Evolutionary conservation across 1,139 yeast genomes (phyloP).

Genomic region (Geotrichum klebahnii): DNA sequence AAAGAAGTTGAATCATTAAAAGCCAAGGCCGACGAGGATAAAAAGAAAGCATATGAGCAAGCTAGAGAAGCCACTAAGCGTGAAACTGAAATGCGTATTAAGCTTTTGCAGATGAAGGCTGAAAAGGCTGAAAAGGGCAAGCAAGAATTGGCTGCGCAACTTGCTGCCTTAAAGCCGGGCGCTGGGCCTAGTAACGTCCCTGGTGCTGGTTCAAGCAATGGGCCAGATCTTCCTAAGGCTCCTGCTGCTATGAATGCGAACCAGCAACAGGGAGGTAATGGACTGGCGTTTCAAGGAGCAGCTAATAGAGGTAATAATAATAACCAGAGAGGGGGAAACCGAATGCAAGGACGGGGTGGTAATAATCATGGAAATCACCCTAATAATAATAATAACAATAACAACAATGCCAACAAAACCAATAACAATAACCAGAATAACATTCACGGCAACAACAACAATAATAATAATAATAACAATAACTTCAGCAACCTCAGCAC

Average conservation of each 20-base stretch:
- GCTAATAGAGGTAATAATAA: slow-evolving; percentile 1
- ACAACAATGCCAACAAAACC: slow-evolving; percentile 19
- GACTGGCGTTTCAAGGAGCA: slow-evolving; percentile 5
- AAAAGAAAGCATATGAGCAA: slow-evolving; percentile 24
- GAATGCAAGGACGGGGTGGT: not conserved
- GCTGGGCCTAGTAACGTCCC: not conserved
- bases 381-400: slow-evolving; percentile 2
- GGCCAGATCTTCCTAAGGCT: not conserved
- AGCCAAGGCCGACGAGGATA: slow-evolving; percentile 24
- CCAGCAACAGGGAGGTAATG: slow-evolving; percentile 4
- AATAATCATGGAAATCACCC: not conserved
- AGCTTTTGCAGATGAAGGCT: slow-evolving; percentile 36
- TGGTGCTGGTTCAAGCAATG: not conserved
- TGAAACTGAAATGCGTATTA: slow-evolving; percentile 37
- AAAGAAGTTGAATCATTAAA: slow-evolving; percentile 16
- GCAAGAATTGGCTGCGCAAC: slow-evolving; percentile 29
- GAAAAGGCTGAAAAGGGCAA: slow-evolving; percentile 39
- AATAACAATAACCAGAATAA: slow-evolving; percentile 22
- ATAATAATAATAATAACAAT: not conserved
- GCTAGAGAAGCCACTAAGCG: slow-evolving; percentile 28
- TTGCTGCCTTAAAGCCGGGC: slow-evolving; percentile 7
- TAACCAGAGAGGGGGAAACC: not conserved
- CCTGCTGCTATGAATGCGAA: not conserved
- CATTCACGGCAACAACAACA: slow-evolving; percentile 1
- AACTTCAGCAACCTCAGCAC: slow-evolving; percentile 9